Base-by-base conservation (phyloP, 768 basidiomycete genomes). In the Cystobasidiopsis lactophilus region DNA sequence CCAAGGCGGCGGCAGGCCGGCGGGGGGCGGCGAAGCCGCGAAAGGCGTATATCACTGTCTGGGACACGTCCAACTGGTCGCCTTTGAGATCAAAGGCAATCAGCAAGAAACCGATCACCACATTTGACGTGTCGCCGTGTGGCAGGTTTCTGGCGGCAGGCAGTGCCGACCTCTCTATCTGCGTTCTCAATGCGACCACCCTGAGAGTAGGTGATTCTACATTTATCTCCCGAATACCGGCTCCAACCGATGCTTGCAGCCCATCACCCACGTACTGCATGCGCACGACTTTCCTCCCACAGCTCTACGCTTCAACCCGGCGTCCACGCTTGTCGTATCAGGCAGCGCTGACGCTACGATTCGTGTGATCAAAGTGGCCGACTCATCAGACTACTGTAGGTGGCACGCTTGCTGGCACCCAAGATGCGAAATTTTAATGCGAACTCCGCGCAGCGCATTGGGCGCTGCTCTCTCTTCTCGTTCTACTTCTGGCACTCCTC, bases 241-340 rank as follows among this genome's bases (percentile, higher is more conserved):
- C 5, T 9, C 23, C 1, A 3, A 3, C 40, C n/a, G n/a, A n/a
- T 29, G 21, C 40, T 18, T 59, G n/a, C 60, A 96, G 89, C 89
- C 88, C 1, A 65, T 85, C 13, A 67, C 85, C 29, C 78, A 78
- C 19, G 93, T 98, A 56, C 70, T 95, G 53, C 84, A 83, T 66
- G 83, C 93, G 0, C 91, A 96, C 66, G 86, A 89, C 55, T 86
- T 96, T 66, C 83, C 93, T 3, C 77, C 84, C 4, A 96, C 93
- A 1, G 77, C 82, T 3, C 67, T 98, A 52, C 75, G 75, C 54
- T 98, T 98, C 72, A 91, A 81, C 63, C 80, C 86, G 1, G 71
- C 77, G 5, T 78, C 80, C 13, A 76, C 72, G n/a, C 58, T 89
- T 13, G 72, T 98, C 3, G 75, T 89, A 19, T 85, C 85, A 4